A percentile compares a stretch with the other conserved stretches of the same genome.
These are phyloP conservation scores for Cladosporium sp. DNA, from an alignment of 2,329 filamentous ascomycete genomes.

Conservation along the genomic window DNA sequence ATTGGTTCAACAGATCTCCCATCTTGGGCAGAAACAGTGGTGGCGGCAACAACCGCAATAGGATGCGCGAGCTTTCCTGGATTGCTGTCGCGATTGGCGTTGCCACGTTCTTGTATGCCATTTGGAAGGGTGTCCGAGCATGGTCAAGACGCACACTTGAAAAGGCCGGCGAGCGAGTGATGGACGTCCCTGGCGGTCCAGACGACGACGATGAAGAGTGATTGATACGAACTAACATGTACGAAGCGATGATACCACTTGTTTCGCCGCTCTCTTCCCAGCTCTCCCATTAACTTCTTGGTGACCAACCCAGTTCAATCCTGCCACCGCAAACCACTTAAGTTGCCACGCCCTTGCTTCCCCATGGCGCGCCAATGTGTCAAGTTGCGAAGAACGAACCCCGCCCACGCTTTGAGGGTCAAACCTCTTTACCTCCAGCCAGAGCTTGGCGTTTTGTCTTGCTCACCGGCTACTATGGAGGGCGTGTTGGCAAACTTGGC, in stretches of 20 bases:
- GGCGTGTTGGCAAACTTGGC: constrained; percentile 5
- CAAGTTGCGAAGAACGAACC: constrained; percentile 79
- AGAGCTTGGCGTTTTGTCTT: constrained; percentile 11
- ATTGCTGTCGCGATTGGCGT: constrained; percentile 75
- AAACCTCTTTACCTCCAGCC: background rate
- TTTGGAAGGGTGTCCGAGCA: constrained; percentile 75
- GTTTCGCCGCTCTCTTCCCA: background rate
- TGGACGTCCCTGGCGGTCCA: constrained; percentile 70
- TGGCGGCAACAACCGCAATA: constrained; percentile 66
- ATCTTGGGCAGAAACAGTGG: constrained; percentile 44
- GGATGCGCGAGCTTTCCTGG: constrained; percentile 75
- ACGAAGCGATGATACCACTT: background rate
- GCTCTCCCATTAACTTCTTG: background rate
- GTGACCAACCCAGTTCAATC: background rate
- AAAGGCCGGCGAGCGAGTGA: constrained; percentile 71
- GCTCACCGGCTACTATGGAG: constrained; percentile 6
- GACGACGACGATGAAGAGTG: constrained; percentile 52
- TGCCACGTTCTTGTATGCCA: constrained; percentile 73
- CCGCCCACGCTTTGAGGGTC: constrained; percentile 4
- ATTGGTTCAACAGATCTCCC: constrained; percentile 65
- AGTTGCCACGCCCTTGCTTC: constrained; percentile 75
- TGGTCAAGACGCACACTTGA: constrained; percentile 71
- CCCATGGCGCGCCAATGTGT: constrained; percentile 92
- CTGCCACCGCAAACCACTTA: constrained; percentile 74
- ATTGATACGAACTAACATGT: constrained; percentile 17